phyloP scores from a whole-genome alignment of 2,329 filamentous ascomycete genomes.

The Trichoderma sp. region DNA sequence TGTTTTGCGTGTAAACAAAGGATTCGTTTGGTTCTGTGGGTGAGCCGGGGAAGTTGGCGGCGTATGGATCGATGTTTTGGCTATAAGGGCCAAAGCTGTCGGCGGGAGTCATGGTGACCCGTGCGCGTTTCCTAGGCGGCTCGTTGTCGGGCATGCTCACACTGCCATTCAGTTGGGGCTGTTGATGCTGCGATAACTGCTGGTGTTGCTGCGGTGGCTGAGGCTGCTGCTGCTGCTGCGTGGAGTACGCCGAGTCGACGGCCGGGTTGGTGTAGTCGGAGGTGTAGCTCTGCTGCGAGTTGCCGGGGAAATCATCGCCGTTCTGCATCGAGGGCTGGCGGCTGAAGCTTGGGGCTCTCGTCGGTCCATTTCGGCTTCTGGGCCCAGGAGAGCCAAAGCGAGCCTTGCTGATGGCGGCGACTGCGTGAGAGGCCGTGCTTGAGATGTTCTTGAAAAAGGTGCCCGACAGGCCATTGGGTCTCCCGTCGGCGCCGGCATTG shows the following conservation, averaged over 20 bases:
- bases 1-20: constrained; percentile 65
- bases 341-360: constrained; percentile 69
- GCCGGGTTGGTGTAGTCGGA: constrained; percentile 69
- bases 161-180: constrained; percentile 42
- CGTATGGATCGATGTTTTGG: constrained; percentile 51
- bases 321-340: constrained; percentile 73
- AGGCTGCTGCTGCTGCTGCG: constrained; percentile 45
- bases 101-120: constrained; percentile 57
- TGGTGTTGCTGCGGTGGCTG: constrained; percentile 3
- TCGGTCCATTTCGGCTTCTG: constrained; percentile 63
- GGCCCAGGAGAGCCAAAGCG: constrained; percentile 85
- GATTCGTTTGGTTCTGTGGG: constrained; percentile 81
- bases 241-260: constrained; percentile 70
- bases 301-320: constrained; percentile 66
- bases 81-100: constrained; percentile 60
- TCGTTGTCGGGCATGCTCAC: constrained; percentile 61
- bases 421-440: constrained; percentile 85
- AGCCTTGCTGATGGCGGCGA: constrained; percentile 95
- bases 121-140: constrained; percentile 79
- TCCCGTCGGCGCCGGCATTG: constrained; percentile 66
- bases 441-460: constrained; percentile 99
- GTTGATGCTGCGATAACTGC: constrained; percentile 33
- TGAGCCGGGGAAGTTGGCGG: constrained; percentile 63
- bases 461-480: constrained; percentile 68
- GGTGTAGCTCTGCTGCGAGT: constrained; percentile 81